Evolutionary conservation across 1,284 basidiomycete species (phyloP).

Genomic region (Papiliotrema nemorosa): DNA sequence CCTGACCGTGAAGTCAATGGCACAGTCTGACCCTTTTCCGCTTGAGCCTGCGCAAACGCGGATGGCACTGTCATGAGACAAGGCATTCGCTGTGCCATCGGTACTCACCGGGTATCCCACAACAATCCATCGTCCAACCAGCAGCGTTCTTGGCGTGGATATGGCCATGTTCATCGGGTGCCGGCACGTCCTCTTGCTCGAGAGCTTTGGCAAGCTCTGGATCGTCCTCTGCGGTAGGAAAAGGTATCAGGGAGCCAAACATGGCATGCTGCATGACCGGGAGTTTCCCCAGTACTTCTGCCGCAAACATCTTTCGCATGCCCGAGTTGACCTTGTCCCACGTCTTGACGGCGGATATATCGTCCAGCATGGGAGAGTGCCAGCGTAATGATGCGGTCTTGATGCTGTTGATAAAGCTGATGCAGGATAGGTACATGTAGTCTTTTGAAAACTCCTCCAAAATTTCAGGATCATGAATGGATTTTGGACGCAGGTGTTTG

Average conservation of each 20-base stretch:
- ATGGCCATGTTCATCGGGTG: conserved; percentile 59
- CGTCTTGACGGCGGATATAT: conserved; percentile 93
- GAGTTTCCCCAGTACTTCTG: conserved; percentile 91
- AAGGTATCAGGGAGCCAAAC: conserved; percentile 80
- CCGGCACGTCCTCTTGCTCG: conserved; percentile 50
- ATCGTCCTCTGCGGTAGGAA: conserved; percentile 50
- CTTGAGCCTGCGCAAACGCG: conserved; percentile 69
- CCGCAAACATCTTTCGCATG: conserved; percentile 97
- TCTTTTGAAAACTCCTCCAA: conserved; percentile 88
- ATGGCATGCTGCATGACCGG: conserved; percentile 96
- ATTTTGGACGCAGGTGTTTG: conserved; percentile 84
- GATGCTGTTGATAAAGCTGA: conserved; percentile 94
- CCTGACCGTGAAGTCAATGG: conserved; percentile 54
- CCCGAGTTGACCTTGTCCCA: conserved; percentile 98
- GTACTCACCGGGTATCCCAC: conserved; percentile 67
- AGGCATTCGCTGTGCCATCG: not conserved
- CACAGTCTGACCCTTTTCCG: conserved; percentile 49
- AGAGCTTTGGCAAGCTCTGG: conserved; percentile 42
- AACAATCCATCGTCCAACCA: conserved; percentile 83
- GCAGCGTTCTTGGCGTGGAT: conserved; percentile 56
- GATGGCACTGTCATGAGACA: conserved; percentile 58
- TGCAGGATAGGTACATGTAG: conserved; percentile 98
- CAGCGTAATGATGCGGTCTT: conserved; percentile 93
- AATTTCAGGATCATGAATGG: conserved; percentile 86
- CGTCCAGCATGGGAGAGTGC: conserved; percentile 99